Evolutionary conservation across 306 rosid species (phyloP).

Genomic region (Senna tora): DNA sequence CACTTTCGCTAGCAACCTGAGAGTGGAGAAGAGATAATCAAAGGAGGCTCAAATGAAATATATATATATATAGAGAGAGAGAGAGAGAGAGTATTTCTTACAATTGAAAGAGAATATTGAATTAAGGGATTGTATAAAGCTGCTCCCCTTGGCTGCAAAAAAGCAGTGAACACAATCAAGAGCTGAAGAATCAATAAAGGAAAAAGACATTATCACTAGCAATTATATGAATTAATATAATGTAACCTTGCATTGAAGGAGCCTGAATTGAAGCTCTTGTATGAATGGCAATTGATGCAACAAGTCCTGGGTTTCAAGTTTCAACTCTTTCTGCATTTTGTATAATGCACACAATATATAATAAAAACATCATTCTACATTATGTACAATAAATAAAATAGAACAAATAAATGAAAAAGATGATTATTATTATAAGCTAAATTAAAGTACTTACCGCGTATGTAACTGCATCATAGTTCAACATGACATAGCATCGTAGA

Average conservation of each 20-base stretch:
- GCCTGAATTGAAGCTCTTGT: conserved; percentile 74
- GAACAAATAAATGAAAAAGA: background rate
- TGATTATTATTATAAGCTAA: background rate
- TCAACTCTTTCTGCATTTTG: conserved; percentile 61
- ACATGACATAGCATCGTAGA: conserved; percentile 60
- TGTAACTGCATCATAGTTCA: conserved; percentile 69
- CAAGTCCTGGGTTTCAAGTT: conserved; percentile 64
- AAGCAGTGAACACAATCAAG: conserved; percentile 3
- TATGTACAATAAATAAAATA: background rate
- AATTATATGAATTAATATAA: background rate
- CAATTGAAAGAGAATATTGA: conserved; percentile 73
- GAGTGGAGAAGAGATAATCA: background rate
- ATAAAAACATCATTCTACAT: no score
- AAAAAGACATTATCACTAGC: no score
- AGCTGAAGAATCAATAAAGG: no score
- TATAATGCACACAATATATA: background rate
- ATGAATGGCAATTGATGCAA: conserved; percentile 79
- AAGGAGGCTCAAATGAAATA: no score
- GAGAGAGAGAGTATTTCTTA: conserved; percentile 47
- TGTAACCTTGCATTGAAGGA: conserved; percentile 86
- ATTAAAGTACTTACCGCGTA: conserved; percentile 55
- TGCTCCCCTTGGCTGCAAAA: conserved; percentile 76
- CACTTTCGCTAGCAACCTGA: conserved; percentile 82
- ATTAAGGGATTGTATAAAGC: conserved; percentile 65
- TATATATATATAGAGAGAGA: no score